These are phyloP conservation scores for Suillus lakei DNA, from an alignment of 768 basidiomycete genomes.

Conservation along the genomic window DNA sequence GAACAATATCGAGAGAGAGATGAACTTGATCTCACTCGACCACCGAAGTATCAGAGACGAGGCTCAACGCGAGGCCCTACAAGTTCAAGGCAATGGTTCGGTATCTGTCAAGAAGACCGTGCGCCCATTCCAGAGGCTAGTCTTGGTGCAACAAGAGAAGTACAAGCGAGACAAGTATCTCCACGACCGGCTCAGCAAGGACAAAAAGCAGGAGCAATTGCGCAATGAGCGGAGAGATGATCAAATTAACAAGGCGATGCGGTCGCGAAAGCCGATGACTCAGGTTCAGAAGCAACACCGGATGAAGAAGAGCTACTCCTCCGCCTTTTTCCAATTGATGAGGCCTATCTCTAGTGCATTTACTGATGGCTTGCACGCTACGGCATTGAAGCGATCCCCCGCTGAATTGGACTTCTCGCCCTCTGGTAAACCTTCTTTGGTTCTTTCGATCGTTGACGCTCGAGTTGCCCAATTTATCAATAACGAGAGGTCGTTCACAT, in stretches of 20 bases:
- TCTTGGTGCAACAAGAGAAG: conserved; percentile 78
- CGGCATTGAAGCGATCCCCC: conserved; percentile 57
- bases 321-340: conserved; percentile 84
- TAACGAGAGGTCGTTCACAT: conserved; percentile 81
- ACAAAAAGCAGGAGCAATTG: conserved; percentile 77
- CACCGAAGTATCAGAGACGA: conserved; percentile 77
- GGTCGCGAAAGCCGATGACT: conserved; percentile 52
- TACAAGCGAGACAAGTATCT: conserved; percentile 75
- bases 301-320: conserved; percentile 87
- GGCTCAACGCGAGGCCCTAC: conserved; percentile 64
- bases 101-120: conserved; percentile 56
- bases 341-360: conserved; percentile 90
- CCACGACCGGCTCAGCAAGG: conserved; percentile 71
- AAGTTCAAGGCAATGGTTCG: conserved; percentile 46
- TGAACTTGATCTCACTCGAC: conserved; percentile 65
- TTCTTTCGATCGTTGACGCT: conserved; percentile 75
- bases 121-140: conserved; percentile 70
- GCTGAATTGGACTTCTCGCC: conserved; percentile 78
- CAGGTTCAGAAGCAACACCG: conserved; percentile 74
- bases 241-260: conserved; percentile 75
- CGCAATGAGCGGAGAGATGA: conserved; percentile 77
- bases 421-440: conserved; percentile 74
- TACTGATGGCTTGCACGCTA: conserved; percentile 58
- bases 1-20: conserved; percentile 76
- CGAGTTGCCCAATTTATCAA: conserved; percentile 74